A percentile compares a stretch with the other conserved stretches of the same genome.
Conservation (phyloP, 2,329 filamentous ascomycete genomes). For the Macrophomina tecta region DNA sequence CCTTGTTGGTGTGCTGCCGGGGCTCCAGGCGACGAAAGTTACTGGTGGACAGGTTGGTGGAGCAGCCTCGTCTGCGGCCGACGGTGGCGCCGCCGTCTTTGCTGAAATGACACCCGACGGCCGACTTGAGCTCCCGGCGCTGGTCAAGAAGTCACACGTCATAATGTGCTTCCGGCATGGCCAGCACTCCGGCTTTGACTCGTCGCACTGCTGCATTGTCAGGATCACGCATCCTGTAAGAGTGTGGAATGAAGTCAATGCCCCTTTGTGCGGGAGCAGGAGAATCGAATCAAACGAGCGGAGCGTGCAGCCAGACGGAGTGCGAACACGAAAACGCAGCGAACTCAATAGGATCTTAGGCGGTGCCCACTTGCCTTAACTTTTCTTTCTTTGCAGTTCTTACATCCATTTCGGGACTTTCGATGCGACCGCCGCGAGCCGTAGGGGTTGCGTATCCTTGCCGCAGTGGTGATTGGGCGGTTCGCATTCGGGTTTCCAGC, state of each 20-base stretch:
- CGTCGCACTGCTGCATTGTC: constrained; percentile 56
- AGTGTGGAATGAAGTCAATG: no score
- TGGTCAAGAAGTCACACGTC: not conserved
- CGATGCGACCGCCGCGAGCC: constrained; percentile 46
- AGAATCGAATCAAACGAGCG: no score
- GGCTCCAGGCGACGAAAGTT: no score
- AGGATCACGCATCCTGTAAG: not conserved
- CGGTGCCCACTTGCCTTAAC: constrained; percentile 53
- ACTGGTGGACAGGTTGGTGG: no score
- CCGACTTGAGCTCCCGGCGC: not conserved
- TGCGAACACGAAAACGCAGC: not conserved
- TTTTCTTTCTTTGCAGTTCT: constrained; percentile 62
- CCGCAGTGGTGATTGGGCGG: not conserved
- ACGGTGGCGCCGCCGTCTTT: no score
- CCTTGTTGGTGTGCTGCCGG: not conserved
- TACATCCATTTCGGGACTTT: constrained; percentile 62
- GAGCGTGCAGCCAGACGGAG: not conserved
- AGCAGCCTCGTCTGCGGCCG: no score
- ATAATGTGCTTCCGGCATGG: constrained; percentile 47
- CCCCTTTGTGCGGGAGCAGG: no score
- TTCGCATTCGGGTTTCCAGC: not conserved
- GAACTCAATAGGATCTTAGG: no score
- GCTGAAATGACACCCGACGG: no score
- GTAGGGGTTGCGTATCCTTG: not conserved
- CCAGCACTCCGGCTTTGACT: constrained; percentile 56